These are phyloP conservation scores for Populus hybrid DNA, from an alignment of 441 rosid species.

Conservation along the genomic window DNA sequence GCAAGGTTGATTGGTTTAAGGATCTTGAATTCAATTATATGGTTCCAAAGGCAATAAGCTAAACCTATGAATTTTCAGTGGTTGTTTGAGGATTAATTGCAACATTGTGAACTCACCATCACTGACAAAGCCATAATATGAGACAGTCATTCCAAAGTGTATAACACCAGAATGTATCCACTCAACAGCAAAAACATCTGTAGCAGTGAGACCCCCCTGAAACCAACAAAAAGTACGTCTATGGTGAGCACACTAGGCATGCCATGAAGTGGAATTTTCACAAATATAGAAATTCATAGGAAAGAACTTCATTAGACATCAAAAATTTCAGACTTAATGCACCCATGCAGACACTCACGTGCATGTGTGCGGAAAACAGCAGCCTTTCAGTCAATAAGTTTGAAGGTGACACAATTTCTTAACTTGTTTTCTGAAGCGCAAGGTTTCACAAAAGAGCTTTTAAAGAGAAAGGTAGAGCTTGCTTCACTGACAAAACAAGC, in stretches of 20 bases:
- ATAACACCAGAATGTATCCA: constrained; percentile 83
- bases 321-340: neutral
- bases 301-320: neutral
- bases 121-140: constrained; percentile 95
- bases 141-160: constrained; percentile 93
- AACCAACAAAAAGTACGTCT: constrained; percentile 22
- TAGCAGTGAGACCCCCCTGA: constrained; percentile 96
- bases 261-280: neutral
- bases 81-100: neutral
- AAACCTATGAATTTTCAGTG: neutral
- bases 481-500: neutral
- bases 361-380: neutral
- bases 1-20: neutral
- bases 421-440: neutral
- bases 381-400: neutral
- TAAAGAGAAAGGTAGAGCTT: neutral
- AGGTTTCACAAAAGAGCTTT: neutral
- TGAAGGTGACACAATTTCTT: neutral
- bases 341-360: neutral
- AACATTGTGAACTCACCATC: constrained; percentile 57
- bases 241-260: neutral
- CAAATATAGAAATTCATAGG: neutral
- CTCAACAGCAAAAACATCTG: constrained; percentile 90
- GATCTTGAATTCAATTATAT: neutral
- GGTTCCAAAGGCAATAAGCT: neutral